These are phyloP conservation scores for Elsinoe arachidis DNA, from an alignment of 2,329 filamentous ascomycete genomes.

Conservation along the genomic window DNA sequence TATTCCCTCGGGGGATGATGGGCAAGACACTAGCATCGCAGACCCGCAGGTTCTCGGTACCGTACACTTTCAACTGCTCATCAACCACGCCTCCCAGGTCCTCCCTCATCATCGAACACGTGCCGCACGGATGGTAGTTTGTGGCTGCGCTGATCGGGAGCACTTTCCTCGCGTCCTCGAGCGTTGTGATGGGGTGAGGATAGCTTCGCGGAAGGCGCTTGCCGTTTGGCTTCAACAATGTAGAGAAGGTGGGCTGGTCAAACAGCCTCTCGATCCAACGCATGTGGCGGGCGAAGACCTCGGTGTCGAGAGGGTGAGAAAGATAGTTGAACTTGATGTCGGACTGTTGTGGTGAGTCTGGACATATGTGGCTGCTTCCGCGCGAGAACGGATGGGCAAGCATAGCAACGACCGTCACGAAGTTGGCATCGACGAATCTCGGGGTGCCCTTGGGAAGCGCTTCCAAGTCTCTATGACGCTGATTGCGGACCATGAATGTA, in stretches of 20 bases:
- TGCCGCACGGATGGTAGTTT: constrained; percentile 28
- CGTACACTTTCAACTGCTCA: constrained; percentile 19
- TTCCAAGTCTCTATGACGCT: neutral
- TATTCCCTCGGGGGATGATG: constrained; percentile 25
- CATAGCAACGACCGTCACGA: constrained; percentile 18
- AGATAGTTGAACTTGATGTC: constrained; percentile 24
- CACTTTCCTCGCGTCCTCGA: constrained; percentile 21
- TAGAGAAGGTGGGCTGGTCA: constrained; percentile 31
- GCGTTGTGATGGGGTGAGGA: neutral
- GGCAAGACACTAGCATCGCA: constrained; percentile 21
- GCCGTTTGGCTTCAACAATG: constrained; percentile 20
- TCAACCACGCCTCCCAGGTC: constrained; percentile 22
- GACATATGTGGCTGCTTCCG: constrained; percentile 22
- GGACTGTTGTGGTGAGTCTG: constrained; percentile 18
- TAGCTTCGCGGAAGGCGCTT: constrained; percentile 14
- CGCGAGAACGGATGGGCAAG: constrained; percentile 23
- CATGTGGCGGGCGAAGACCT: constrained; percentile 23
- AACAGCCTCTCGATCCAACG: constrained; percentile 33
- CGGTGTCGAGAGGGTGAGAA: constrained; percentile 24
- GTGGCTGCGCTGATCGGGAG: constrained; percentile 16
- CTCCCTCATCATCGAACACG: constrained; percentile 23
- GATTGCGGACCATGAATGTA: constrained; percentile 16
- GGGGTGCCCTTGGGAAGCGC: constrained; percentile 1
- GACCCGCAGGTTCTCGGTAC: constrained; percentile 17
- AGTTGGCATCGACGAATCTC: constrained; percentile 17